A percentile compares a stretch with the other conserved stretches of the same genome.
These are phyloP conservation scores for Cladosporium sp. DNA, from an alignment of 2,329 filamentous ascomycete genomes.

Conservation along the genomic window DNA sequence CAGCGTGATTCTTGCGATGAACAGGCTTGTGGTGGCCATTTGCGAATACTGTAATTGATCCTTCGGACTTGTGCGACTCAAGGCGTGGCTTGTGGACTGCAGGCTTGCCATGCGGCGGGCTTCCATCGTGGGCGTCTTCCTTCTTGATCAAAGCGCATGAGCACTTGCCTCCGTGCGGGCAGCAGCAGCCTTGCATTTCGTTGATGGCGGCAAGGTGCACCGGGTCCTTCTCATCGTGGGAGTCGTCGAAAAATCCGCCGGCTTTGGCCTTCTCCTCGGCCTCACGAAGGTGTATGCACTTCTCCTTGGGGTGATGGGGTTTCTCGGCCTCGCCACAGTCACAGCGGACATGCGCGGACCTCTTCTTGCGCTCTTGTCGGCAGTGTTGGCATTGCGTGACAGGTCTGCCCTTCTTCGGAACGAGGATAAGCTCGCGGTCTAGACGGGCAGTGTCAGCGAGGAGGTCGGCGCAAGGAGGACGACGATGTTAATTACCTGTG, in stretches of 20 bases:
- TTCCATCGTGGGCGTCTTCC: slow-evolving; percentile 34
- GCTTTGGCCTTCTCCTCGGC: slow-evolving; percentile 30
- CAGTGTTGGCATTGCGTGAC: slow-evolving; percentile 98
- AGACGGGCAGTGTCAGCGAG: slow-evolving; percentile 18
- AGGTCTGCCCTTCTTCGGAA: slow-evolving; percentile 95
- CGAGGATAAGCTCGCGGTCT: slow-evolving; percentile 90
- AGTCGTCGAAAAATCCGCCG: slow-evolving; percentile 20
- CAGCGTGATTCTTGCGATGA: slow-evolving; percentile 58
- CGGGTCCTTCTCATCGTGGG: slow-evolving; percentile 18
- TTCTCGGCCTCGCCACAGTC: slow-evolving; percentile 80
- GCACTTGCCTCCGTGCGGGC: slow-evolving; percentile 54
- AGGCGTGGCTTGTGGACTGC: slow-evolving; percentile 51
- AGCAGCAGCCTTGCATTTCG: slow-evolving; percentile 44
- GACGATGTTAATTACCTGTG: slow-evolving; percentile 58
- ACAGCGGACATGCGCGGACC: slow-evolving; percentile 89
- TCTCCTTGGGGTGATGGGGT: slow-evolving; percentile 53
- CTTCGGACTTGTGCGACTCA: slow-evolving; percentile 53
- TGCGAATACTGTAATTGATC: slow-evolving; percentile 53
- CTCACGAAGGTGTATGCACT: slow-evolving; percentile 38
- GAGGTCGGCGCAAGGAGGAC: neutral
- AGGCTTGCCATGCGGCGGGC: slow-evolving; percentile 29
- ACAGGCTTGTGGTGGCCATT: slow-evolving; percentile 61
- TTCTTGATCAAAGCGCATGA: slow-evolving; percentile 54
- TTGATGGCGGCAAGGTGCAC: slow-evolving; percentile 28
- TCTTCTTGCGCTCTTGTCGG: slow-evolving; percentile 90